Conservation (phyloP, 805 yeast species). For the Sugiyamaella mastotermitis region DNA sequence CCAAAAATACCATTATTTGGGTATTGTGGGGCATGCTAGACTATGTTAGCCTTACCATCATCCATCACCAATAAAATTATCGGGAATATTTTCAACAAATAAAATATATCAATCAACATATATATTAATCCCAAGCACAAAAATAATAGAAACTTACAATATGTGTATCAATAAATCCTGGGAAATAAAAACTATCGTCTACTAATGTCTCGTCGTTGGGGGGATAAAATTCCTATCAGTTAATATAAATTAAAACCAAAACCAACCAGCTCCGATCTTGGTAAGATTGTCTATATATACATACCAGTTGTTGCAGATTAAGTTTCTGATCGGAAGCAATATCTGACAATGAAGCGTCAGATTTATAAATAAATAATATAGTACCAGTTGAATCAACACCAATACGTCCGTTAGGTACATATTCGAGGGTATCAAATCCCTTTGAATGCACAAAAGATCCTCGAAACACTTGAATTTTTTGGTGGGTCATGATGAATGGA, state of each 20-base stretch:
- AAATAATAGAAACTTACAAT: too few species aligned
- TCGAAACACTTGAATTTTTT: slow-evolving; percentile 8
- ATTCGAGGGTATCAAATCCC: slow-evolving; percentile 37
- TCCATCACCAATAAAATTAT: background rate
- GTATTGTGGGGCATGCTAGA: slow-evolving; percentile 83
- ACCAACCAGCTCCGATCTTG: slow-evolving; percentile 5
- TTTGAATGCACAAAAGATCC: slow-evolving; percentile 17
- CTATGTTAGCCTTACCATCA: too few species aligned
- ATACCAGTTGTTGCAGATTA: slow-evolving; percentile 8
- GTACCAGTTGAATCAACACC: slow-evolving; percentile 58
- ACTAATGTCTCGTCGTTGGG: background rate
- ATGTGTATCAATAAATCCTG: slow-evolving; percentile 80
- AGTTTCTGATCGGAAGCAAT: slow-evolving; percentile 24
- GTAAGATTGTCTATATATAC: too few species aligned
- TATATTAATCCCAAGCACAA: too few species aligned
- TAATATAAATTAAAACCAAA: background rate
- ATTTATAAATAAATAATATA: slow-evolving; percentile 37
- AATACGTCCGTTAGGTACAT: slow-evolving; percentile 48
- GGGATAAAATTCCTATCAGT: slow-evolving; percentile 1
- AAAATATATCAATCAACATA: background rate
- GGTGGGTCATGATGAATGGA: slow-evolving; percentile 10
- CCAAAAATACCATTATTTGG: slow-evolving; percentile 84
- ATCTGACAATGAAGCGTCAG: slow-evolving; percentile 23
- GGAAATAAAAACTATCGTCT: slow-evolving; percentile 53
- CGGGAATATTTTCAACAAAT: background rate